Evolutionary conservation across 2,329 filamentous ascomycete genomes (phyloP).

Genomic region (Sclerotinia subarctica): DNA sequence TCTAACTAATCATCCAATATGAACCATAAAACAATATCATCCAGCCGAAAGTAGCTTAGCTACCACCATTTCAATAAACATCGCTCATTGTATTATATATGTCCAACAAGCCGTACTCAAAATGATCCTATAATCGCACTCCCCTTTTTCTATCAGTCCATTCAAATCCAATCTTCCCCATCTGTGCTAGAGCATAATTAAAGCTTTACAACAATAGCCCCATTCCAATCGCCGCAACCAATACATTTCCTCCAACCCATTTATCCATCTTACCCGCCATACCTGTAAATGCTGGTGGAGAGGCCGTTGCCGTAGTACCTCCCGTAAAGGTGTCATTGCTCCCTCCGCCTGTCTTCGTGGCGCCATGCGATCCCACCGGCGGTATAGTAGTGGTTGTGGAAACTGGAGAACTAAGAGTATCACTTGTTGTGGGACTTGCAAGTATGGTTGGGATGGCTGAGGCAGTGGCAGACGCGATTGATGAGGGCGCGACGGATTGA

Average conservation of each 20-base stretch:
- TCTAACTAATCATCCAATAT: not conserved
- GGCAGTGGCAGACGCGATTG: not conserved
- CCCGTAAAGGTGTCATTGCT: constrained; percentile 7
- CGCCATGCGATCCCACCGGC: not conserved
- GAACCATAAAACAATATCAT: constrained; percentile 1
- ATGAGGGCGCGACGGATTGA: constrained; percentile 3
- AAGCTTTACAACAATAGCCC: too few species aligned
- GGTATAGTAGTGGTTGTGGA: not conserved
- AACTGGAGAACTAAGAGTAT: not conserved
- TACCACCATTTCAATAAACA: not conserved
- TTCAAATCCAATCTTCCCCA: not conserved
- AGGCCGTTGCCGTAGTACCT: not conserved
- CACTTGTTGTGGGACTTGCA: not conserved
- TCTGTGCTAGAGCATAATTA: not conserved
- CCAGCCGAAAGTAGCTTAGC: not conserved
- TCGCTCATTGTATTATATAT: not conserved
- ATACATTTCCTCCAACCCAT: not conserved
- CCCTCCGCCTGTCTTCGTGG: not conserved
- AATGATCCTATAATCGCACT: not conserved
- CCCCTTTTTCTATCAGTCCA: too few species aligned
- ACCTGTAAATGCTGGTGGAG: not conserved
- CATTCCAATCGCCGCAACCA: not conserved
- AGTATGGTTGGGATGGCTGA: not conserved
- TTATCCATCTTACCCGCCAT: not conserved
- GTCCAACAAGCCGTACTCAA: not conserved